Percentiles rank a stretch among this genome's conserved stretches.
Evolutionary conservation across 306 rosid genomes (phyloP).

Genomic region (apple (Malus domestica)): DNA sequence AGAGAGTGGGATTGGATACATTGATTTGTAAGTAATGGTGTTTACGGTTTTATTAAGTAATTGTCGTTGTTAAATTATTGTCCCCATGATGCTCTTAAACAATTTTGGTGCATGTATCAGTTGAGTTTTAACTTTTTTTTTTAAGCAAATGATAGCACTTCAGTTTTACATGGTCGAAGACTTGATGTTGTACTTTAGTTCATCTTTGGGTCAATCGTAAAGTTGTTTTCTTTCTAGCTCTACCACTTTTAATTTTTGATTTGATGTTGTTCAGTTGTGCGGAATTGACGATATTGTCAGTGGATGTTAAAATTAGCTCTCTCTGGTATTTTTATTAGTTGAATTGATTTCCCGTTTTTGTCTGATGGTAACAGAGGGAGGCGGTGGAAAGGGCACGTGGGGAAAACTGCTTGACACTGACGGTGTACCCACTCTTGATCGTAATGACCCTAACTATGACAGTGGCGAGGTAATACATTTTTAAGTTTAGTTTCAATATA

Average conservation of each 20-base stretch:
- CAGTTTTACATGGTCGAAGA: background rate
- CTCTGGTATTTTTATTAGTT: background rate
- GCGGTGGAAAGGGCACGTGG: conserved; percentile 67
- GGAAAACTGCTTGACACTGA: conserved; percentile 54
- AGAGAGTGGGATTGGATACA: background rate
- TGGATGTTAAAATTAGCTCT: background rate
- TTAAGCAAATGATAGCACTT: background rate
- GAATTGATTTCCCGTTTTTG: background rate
- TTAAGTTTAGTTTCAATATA: background rate
- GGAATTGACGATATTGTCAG: background rate
- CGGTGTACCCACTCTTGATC: conserved; percentile 41
- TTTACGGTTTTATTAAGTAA: background rate
- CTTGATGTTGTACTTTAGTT: background rate
- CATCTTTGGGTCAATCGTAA: background rate
- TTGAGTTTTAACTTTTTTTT: background rate
- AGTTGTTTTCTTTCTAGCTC: background rate
- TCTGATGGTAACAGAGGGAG: conserved; percentile 38
- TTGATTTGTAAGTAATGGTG: background rate
- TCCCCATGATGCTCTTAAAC: background rate
- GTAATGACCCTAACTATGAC: conserved; percentile 61
- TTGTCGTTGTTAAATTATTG: background rate
- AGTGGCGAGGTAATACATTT: conserved; percentile 48
- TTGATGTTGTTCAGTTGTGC: background rate
- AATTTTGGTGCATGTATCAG: background rate
- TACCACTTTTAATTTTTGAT: background rate